Conservation (phyloP, 1,139 yeast species). For the Chernovozyma aurita region DNA sequence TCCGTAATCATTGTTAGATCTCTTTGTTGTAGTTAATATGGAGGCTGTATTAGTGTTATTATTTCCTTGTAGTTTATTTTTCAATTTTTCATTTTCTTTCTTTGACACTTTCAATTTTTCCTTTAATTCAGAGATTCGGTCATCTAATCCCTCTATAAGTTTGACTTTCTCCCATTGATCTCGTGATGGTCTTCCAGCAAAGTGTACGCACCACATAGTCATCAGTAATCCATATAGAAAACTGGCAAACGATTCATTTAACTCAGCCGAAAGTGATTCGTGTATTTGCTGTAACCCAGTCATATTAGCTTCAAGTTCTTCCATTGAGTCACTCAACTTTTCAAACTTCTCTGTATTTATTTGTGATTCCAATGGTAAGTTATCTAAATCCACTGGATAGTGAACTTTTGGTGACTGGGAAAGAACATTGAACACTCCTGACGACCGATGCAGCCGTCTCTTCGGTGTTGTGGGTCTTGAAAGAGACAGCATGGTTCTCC, state of each 20-base stretch:
- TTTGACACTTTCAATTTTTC: slow-evolving; percentile 19
- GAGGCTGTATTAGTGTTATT: neutral
- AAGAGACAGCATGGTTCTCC: slow-evolving; percentile 2
- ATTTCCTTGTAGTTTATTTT: slow-evolving; percentile 11
- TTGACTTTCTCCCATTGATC: slow-evolving; percentile 32
- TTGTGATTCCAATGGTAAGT: slow-evolving; percentile 33
- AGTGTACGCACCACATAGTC: slow-evolving; percentile 66
- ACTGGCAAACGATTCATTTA: slow-evolving; percentile 62
- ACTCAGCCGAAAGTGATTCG: slow-evolving; percentile 43
- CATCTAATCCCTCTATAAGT: slow-evolving; percentile 22
- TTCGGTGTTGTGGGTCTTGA: slow-evolving; percentile 21
- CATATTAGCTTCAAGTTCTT: slow-evolving; percentile 48
- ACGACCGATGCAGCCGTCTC: slow-evolving; percentile 35
- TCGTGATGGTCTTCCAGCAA: slow-evolving; percentile 39
- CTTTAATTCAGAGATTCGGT: slow-evolving; percentile 19
- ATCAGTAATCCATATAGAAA: slow-evolving; percentile 58
- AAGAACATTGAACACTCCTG: slow-evolving; percentile 34
- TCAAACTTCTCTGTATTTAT: slow-evolving; percentile 29
- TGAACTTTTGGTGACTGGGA: slow-evolving; percentile 42
- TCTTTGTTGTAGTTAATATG: neutral
- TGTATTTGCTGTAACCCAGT: slow-evolving; percentile 45
- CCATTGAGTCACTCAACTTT: slow-evolving; percentile 49
- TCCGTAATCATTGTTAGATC: too few species aligned
- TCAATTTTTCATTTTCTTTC: slow-evolving; percentile 24
- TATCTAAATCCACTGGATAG: slow-evolving; percentile 38